Evolutionary conservation across 768 basidiomycete genomes (phyloP), one percentile per base, ranked within the genome.

Genomic region (Postia placenta): DNA sequence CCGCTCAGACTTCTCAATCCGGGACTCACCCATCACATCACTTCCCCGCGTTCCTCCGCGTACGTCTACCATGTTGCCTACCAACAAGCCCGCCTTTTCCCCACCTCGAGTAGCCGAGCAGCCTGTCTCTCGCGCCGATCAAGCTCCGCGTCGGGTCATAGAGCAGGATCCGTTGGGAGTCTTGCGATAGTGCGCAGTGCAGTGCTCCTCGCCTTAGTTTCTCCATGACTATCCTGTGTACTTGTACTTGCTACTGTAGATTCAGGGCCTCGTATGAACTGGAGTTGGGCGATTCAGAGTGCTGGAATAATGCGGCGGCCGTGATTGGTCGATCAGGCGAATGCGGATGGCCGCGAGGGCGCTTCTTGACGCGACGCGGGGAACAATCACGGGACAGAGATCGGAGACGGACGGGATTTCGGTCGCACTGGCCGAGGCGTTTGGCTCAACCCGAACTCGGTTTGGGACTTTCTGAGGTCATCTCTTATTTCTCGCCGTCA

Each of bases 11-110:
- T 81, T 82, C 60, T 56, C 66, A 41, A 52, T 53, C 25, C 46
- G 55, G 58, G 46, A 48, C 57, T 45, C 72, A 17, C 62, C 74
- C 36, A 68, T 83, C 50, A 78, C 81, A 19, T 73, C 70, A 12
- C 78, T 61, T 17, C 81, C 38, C 73, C 81, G 47, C 69, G 72
- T 42, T 70, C 78, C 24, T 72, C 80, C 50, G 24, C 54, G 57
- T 14, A 57, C 56, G 37, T 54, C 55, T 9, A 47, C 50, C 7
- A 44, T 35, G 36, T 50, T 20, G 38, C 45, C 33, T 26, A 42
- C 47, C 17, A 48, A 49, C 2, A 4, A 46, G 24, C 42, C 48
- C 35, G 26, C 47, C 19, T 27, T 28, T 20, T 41, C 47, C 19
- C 24, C 48, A 20, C 47, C 45, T 20, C 26, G 28, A 26, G 35